These are phyloP conservation scores for Phlyctochytrium bullatum DNA, from an alignment of 192 early-diverging fungal species.

Conservation along the genomic window DNA sequence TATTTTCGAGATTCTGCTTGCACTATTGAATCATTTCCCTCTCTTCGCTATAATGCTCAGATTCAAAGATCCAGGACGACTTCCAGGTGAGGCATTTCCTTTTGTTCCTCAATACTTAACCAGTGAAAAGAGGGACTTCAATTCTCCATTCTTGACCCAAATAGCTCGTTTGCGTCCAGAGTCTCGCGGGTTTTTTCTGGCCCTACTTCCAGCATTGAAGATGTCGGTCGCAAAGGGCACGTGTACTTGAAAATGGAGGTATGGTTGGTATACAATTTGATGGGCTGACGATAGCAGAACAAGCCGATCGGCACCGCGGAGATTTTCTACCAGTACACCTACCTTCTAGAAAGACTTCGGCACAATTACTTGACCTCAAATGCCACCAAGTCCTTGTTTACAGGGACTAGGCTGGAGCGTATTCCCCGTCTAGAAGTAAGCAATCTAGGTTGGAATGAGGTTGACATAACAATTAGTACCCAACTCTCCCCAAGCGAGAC, in stretches of 20 bases:
- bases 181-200: too few relatives aligned
- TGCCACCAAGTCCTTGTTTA: slow-evolving; percentile 71
- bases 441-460: not conserved
- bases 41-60: slow-evolving; percentile 90
- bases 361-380: slow-evolving; percentile 77
- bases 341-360: slow-evolving; percentile 63
- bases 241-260: too few relatives aligned
- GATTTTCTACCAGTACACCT: slow-evolving; percentile 91
- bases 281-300: slow-evolving; percentile 38
- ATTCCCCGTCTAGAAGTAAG: slow-evolving; percentile 67
- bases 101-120: not conserved
- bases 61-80: slow-evolving; percentile 77
- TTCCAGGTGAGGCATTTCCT: slow-evolving; percentile 68
- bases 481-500: slow-evolving; percentile 25
- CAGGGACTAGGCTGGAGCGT: slow-evolving; percentile 75
- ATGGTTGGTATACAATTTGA: too few relatives aligned
- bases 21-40: slow-evolving; percentile 94
- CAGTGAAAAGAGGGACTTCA: slow-evolving; percentile 25
- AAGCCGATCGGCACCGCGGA: slow-evolving; percentile 68
- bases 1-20: slow-evolving; percentile 78
- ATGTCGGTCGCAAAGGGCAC: too few relatives aligned
- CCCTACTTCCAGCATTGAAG: too few relatives aligned
- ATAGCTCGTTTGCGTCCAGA: too few relatives aligned
- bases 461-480: slow-evolving; percentile 18
- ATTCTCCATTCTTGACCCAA: slow-evolving; percentile 14